Evolutionary conservation across 2,329 filamentous ascomycete species (phyloP).

Genomic region (Aspergillus neoniger): DNA sequence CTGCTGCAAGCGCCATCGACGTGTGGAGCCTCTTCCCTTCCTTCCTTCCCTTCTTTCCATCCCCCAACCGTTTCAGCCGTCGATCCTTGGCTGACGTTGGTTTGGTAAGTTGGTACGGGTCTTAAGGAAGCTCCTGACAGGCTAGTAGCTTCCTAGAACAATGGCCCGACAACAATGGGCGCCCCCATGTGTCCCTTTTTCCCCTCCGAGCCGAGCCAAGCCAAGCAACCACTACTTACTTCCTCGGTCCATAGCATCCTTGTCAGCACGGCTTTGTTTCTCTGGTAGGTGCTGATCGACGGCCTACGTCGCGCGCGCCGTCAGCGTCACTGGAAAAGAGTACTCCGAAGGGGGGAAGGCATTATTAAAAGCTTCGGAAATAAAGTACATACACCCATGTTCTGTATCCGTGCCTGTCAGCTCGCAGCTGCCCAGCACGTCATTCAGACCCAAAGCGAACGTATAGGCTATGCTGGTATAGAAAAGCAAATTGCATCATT

Average conservation of each 20-base stretch:
- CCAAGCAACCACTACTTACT: neutral
- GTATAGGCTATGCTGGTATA: constrained; percentile 1
- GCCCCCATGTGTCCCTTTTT: no score
- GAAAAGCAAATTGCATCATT: constrained; percentile 7
- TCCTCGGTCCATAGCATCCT: neutral
- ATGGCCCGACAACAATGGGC: neutral
- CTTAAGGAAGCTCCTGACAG: neutral
- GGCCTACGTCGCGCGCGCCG: neutral
- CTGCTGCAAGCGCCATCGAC: neutral
- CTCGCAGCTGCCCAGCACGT: neutral
- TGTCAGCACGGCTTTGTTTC: neutral
- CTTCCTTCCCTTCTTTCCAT: no score
- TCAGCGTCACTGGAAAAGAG: neutral
- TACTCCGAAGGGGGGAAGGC: neutral
- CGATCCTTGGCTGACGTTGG: constrained; percentile 21
- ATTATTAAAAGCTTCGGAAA: constrained; percentile 6
- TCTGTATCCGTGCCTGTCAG: neutral
- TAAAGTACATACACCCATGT: constrained; percentile 9
- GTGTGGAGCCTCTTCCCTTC: constrained; percentile 1
- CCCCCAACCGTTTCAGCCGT: constrained; percentile 16
- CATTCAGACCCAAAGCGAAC: neutral
- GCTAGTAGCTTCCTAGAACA: neutral
- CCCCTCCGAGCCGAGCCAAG: neutral
- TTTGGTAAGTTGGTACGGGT: neutral
- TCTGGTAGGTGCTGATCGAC: neutral